Evolutionary conservation across 2,329 filamentous ascomycete species (phyloP).

Genomic region (Proliferodiscus dingleyae): DNA sequence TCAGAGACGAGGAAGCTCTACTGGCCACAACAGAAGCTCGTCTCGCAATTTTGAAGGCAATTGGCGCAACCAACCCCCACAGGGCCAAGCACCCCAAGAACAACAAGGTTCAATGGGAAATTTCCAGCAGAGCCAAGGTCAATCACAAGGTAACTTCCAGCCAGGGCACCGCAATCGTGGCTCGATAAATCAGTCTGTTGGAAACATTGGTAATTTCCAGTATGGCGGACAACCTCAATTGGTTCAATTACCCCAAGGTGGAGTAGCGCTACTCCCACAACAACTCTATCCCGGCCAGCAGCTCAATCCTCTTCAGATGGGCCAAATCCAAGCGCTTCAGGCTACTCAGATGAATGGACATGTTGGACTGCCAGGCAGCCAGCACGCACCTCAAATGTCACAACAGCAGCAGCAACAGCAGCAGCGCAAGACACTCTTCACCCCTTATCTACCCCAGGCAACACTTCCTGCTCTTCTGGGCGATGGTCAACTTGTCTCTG

Average conservation of each 20-base stretch:
- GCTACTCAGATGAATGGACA: conserved; percentile 79
- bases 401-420: conserved; percentile 76
- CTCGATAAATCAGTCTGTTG: conserved; percentile 83
- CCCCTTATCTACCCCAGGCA: conserved; percentile 92
- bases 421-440: conserved; percentile 97
- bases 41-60: conserved; percentile 98
- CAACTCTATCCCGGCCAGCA: conserved; percentile 76
- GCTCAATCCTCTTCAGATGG: conserved; percentile 80
- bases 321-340: conserved; percentile 88
- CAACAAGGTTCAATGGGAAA: conserved; percentile 54
- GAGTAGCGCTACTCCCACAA: conserved; percentile 77
- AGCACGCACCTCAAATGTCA: conserved; percentile 65
- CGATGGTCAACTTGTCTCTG: conserved; percentile 91
- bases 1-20: conserved; percentile 63
- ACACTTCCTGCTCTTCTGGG: conserved; percentile 84
- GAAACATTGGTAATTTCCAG: conserved; percentile 79
- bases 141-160: conserved; percentile 76
- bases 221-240: conserved; percentile 84
- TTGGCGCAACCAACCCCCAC: conserved; percentile 76
- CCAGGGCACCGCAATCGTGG: conserved; percentile 82
- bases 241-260: conserved; percentile 76
- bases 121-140: conserved; percentile 70
- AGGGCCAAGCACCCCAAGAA: conserved; percentile 43
- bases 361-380: conserved; percentile 62
- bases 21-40: conserved; percentile 70